phyloP scores from a whole-genome alignment of 495 filamentous ascomycete species.

The Talaromyces proteolyticus region DNA sequence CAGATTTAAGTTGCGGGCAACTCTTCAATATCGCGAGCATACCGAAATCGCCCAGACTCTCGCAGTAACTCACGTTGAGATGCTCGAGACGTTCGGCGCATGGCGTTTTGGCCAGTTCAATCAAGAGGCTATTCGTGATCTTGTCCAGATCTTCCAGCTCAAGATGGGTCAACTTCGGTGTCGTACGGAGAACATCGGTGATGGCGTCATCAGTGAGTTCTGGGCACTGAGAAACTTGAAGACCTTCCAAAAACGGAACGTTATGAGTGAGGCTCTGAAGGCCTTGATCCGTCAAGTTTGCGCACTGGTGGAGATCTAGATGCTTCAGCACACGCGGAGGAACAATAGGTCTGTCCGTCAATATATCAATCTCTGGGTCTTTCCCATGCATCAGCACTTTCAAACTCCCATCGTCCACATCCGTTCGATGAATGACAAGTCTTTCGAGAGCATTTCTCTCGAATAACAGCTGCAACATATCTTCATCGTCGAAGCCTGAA shows the following conservation, averaged over 20 bases:
- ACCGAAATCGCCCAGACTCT: constrained; percentile 74
- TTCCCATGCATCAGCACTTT: constrained; percentile 65
- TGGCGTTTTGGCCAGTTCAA: constrained; percentile 66
- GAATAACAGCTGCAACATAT: constrained; percentile 67
- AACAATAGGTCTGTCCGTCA: constrained; percentile 70
- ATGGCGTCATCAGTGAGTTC: constrained; percentile 69
- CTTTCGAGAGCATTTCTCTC: constrained; percentile 74
- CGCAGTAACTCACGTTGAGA: constrained; percentile 86
- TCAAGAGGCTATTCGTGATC: constrained; percentile 67
- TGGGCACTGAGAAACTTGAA: constrained; percentile 70
- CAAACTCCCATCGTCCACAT: constrained; percentile 68
- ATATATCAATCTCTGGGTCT: constrained; percentile 67
- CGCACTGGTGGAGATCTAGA: constrained; percentile 77
- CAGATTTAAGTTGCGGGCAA: constrained; percentile 59
- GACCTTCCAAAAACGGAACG: constrained; percentile 72
- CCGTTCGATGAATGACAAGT: constrained; percentile 71
- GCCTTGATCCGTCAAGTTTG: constrained; percentile 62
- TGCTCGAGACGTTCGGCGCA: constrained; percentile 68
- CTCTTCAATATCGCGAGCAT: constrained; percentile 77
- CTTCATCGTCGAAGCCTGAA: constrained; percentile 65
- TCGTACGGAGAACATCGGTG: constrained; percentile 63
- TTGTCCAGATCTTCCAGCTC: constrained; percentile 82
- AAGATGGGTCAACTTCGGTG: constrained; percentile 73
- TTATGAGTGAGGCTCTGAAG: constrained; percentile 62
- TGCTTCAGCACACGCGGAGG: constrained; percentile 76